These are phyloP conservation scores for Perkinsus marinus DNA, from an alignment of 169 alveolate genomes.

Conservation along the genomic window DNA sequence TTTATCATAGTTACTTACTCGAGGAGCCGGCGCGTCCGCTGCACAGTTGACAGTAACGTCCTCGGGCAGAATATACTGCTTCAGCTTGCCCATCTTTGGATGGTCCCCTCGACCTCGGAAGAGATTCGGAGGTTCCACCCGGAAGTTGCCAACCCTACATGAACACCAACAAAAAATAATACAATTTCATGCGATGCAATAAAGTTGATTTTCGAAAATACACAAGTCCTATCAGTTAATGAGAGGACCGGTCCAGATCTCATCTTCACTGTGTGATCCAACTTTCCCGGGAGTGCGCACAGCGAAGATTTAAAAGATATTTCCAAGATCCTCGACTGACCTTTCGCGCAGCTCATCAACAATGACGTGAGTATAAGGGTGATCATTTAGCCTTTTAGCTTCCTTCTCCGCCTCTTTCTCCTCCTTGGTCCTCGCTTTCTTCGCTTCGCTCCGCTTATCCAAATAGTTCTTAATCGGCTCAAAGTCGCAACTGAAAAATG, in stretches of 20 bases:
- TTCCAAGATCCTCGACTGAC: background rate
- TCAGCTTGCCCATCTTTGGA: conserved; percentile 87
- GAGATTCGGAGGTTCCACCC: conserved; percentile 96
- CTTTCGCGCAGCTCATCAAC: conserved; percentile 48
- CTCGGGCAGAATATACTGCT: conserved; percentile 76
- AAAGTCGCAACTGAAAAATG: conserved; percentile 59
- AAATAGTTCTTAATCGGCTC: conserved; percentile 66
- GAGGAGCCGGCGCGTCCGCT: conserved; percentile 88
- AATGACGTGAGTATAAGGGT: conserved; percentile 55
- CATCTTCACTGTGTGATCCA: too few relatives aligned
- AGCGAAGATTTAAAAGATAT: too few relatives aligned
- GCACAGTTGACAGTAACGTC: conserved; percentile 85
- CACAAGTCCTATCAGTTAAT: too few relatives aligned
- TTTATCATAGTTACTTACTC: conserved; percentile 27
- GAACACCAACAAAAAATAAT: too few relatives aligned
- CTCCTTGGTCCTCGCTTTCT: conserved; percentile 43
- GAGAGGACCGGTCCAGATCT: too few relatives aligned
- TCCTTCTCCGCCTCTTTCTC: conserved; percentile 60
- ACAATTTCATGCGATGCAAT: too few relatives aligned
- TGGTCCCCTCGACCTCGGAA: conserved; percentile 99
- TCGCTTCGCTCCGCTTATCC: conserved; percentile 54
- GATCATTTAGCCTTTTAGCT: conserved; percentile 62
- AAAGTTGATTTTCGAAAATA: too few relatives aligned
- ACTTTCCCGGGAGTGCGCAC: too few relatives aligned
- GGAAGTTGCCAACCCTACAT: conserved; percentile 59